These are phyloP conservation scores for Orbilia blumenaviensis DNA, from an alignment of 2,329 filamentous ascomycete species.

Conservation along the genomic window DNA sequence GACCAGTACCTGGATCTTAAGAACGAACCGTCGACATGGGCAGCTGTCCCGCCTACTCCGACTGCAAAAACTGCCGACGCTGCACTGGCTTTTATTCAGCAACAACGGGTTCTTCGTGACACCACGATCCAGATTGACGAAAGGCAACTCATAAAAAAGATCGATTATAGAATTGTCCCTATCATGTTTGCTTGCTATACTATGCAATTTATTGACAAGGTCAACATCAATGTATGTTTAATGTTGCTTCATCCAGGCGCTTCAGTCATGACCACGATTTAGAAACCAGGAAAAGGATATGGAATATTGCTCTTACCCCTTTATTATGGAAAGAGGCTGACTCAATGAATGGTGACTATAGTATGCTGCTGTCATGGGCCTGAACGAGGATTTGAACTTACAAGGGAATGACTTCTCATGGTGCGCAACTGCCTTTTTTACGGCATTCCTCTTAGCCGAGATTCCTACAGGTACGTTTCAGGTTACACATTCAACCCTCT, in stretches of 20 bases:
- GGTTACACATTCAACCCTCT: slow-evolving; percentile 39
- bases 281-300: too few species aligned
- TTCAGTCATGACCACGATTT: neutral
- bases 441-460: slow-evolving; percentile 70
- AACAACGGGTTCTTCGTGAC: slow-evolving; percentile 19
- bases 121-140: slow-evolving; percentile 61
- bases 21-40: slow-evolving; percentile 27
- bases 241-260: neutral
- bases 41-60: neutral
- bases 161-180: slow-evolving; percentile 70
- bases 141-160: slow-evolving; percentile 65
- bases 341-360: too few species aligned
- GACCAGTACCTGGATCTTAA: slow-evolving; percentile 43
- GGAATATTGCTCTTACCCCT: too few species aligned
- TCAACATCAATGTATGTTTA: slow-evolving; percentile 68
- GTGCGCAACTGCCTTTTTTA: slow-evolving; percentile 71
- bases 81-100: slow-evolving; percentile 53
- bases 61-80: slow-evolving; percentile 20
- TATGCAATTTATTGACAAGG: slow-evolving; percentile 73
- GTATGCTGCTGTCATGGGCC: slow-evolving; percentile 74
- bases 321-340: too few species aligned
- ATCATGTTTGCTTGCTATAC: slow-evolving; percentile 71
- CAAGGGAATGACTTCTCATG: slow-evolving; percentile 71
- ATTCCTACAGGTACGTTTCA: slow-evolving; percentile 67
- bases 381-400: slow-evolving; percentile 67